A percentile compares a stretch with the other conserved stretches of the same genome.
These are phyloP conservation scores for Lolium rigidum DNA, from an alignment of 176 grass and related monocot species.

Conservation along the genomic window DNA sequence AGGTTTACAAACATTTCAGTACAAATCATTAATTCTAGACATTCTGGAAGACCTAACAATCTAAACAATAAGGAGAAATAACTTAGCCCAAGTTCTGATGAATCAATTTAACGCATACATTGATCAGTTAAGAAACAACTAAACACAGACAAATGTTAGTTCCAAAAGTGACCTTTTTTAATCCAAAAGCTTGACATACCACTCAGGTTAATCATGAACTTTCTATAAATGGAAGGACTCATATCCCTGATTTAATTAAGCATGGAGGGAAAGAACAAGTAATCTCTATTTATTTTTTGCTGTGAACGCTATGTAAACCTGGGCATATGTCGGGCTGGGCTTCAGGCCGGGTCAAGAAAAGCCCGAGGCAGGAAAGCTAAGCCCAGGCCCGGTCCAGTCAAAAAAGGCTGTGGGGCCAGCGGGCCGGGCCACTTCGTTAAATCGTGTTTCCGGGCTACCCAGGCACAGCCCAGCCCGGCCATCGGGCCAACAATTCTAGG, in stretches of 20 bases:
- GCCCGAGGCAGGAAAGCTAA: no score
- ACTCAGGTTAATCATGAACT: background rate
- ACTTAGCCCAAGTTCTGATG: background rate
- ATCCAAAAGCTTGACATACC: background rate
- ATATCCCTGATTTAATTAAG: background rate
- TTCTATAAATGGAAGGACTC: background rate
- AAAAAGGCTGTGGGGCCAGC: no score
- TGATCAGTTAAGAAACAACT: background rate
- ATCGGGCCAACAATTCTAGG: no score
- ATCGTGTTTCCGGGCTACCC: no score
- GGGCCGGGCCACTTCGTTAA: no score
- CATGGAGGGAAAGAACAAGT: background rate
- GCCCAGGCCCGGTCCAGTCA: no score
- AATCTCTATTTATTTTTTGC: background rate
- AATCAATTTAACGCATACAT: background rate
- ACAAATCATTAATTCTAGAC: background rate
- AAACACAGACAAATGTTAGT: background rate
- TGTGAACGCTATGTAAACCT: background rate
- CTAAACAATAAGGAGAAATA: background rate
- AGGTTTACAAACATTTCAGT: background rate
- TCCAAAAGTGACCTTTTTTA: background rate
- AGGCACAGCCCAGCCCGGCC: no score
- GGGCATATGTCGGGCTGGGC: no score
- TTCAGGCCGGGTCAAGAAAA: no score
- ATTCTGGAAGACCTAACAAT: constrained; percentile 13